These are phyloP conservation scores for Hygrocybe coccinea DNA, from an alignment of 768 basidiomycete genomes.

Conservation along the genomic window DNA sequence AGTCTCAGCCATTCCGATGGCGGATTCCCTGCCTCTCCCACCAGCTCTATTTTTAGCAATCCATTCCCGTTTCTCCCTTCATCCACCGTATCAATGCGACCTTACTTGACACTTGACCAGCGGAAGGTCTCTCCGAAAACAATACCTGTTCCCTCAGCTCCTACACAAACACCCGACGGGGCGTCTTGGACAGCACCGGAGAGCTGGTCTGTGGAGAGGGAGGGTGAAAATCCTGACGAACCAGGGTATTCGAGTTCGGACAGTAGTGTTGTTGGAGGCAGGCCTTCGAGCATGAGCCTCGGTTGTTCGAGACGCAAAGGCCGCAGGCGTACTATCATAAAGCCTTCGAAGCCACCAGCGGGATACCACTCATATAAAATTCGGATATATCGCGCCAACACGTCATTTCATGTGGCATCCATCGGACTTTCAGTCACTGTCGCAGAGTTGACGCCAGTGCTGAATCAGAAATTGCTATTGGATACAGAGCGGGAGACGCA, in stretches of 20 bases:
- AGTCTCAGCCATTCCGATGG: conserved; percentile 31
- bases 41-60: conserved; percentile 34
- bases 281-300: conserved; percentile 4
- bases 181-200: conserved; percentile 65
- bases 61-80: conserved; percentile 34
- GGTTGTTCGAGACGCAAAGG: conserved; percentile 1
- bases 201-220: conserved; percentile 68
- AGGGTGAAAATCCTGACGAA: conserved; percentile 36
- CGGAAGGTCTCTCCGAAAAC: conserved; percentile 55
- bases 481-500: conserved; percentile 54
- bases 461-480: conserved; percentile 54
- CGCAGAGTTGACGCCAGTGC: conserved; percentile 52
- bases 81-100: conserved; percentile 21
- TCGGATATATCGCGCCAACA: conserved; percentile 73
- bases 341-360: conserved; percentile 5
- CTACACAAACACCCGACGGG: conserved; percentile 15
- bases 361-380: conserved; percentile 44
- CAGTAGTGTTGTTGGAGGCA: conserved; percentile 21
- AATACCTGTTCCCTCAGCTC: conserved; percentile 11
- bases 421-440: conserved; percentile 65
- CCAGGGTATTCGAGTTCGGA: conserved; percentile 43
- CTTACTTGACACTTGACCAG: conserved; percentile 15
- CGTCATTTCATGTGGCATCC: conserved; percentile 64
- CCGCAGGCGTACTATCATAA: conserved; percentile 8
- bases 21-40: conserved; percentile 23